These are phyloP conservation scores for Colletotrichum tropicale DNA, from an alignment of 2,329 filamentous ascomycete species.

Conservation along the genomic window DNA sequence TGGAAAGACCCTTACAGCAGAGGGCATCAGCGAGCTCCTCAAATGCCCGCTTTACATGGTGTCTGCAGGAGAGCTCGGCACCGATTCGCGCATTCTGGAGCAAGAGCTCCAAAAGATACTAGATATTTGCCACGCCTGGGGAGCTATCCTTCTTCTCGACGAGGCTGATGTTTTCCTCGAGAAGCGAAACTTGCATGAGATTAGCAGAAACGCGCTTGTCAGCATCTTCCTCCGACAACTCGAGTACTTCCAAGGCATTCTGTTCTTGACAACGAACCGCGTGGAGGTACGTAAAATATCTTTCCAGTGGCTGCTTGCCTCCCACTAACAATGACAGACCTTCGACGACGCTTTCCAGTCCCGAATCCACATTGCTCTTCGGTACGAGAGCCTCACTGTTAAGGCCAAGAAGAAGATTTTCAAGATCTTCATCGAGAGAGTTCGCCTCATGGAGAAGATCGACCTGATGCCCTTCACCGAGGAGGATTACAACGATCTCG, in stretches of 20 bases:
- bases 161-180: conserved; percentile 87
- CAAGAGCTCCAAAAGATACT: conserved; percentile 81
- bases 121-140: conserved; percentile 86
- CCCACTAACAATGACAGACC: conserved; percentile 44
- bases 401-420: conserved; percentile 82
- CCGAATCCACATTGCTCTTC: conserved; percentile 82
- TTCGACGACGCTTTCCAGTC: conserved; percentile 93
- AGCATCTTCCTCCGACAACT: conserved; percentile 86
- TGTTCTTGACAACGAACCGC: conserved; percentile 89
- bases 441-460: conserved; percentile 67
- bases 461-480: conserved; percentile 65
- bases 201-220: conserved; percentile 84
- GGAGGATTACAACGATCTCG: conserved; percentile 69
- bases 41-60: conserved; percentile 16
- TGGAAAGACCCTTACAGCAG: conserved; percentile 53
- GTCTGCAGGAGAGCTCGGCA: conserved; percentile 36
- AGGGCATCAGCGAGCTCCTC: conserved; percentile 13
- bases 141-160: conserved; percentile 82
- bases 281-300: conserved; percentile 52
- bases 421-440: conserved; percentile 81
- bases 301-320: not conserved
- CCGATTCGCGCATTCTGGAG: conserved; percentile 76
- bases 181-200: conserved; percentile 80
- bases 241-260: conserved; percentile 90
- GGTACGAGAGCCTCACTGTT: conserved; percentile 75